Base-by-base conservation (phyloP, 2,329 filamentous ascomycete species). In the Raffaelea deltoideospora region DNA sequence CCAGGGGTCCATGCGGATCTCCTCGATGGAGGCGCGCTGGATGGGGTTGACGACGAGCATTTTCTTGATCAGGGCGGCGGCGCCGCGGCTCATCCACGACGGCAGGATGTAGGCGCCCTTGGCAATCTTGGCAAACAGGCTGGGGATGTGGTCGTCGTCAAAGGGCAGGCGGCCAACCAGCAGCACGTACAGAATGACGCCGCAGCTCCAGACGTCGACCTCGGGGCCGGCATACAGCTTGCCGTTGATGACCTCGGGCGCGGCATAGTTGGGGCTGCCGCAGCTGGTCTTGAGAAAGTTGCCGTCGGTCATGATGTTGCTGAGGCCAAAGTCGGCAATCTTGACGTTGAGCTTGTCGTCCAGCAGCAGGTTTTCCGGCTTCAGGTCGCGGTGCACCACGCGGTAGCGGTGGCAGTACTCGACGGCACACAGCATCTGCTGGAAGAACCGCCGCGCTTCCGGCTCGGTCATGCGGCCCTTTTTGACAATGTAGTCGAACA, bases 261-360 rank as follows among this genome's bases (percentile, higher is more conserved):
- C 90, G 11, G 90, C 90, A 57, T 98, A 98, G 58, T 98, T 98
- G 30, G 90, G 90, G 53, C 88, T 96, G 37, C 90, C 90, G 51
- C 90, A 98, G 55, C 87, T 96, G 1, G 90, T 98, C 63, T 95
- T 96, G 50, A 98, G 72, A 54, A 98, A 98, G 56, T 98, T 98
- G 20, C 90, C 90, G 54, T 98, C 90, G 0, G 90, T 96, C 90
- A 98, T 98, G 61, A 98, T 98, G 55, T 98, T 98, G 64, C 88
- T 96, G 39, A 98, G 67, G 40, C 90, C 90, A 48, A 98, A 98
- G 60, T 98, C 90, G 50, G 90, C 90, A 61, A 98, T 98, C 65
- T 98, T 98, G 60, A 98, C 88, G 51, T 98, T 95, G 53, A 94
- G 79, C 41, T 92, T 79, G 46, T 92, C 84, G 59, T 98, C 90